These are phyloP conservation scores for Crithidia sp. DNA, from an alignment of 208 protist genomes.

Conservation along the genomic window DNA sequence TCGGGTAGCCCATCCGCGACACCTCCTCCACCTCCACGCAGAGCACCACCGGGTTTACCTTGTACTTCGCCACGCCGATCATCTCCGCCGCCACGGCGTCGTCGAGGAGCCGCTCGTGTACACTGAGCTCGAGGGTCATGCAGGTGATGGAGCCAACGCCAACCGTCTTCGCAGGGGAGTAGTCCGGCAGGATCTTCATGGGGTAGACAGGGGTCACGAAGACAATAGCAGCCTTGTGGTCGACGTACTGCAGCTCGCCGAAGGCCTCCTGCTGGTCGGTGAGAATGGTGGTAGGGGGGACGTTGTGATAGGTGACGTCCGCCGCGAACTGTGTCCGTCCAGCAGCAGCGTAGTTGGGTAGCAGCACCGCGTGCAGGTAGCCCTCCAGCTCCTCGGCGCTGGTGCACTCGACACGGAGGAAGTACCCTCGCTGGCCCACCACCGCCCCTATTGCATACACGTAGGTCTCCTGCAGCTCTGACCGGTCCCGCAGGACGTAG, in stretches of 20 bases:
- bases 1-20: constrained; percentile 83
- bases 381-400: constrained; percentile 76
- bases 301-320: constrained; percentile 75
- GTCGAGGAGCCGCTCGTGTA: constrained; percentile 83
- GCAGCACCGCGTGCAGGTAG: constrained; percentile 69
- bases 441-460: constrained; percentile 81
- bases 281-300: constrained; percentile 46
- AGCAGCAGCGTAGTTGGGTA: constrained; percentile 61
- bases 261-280: constrained; percentile 79
- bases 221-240: constrained; percentile 78
- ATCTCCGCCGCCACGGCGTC: constrained; percentile 77
- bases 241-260: constrained; percentile 84
- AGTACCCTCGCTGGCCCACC: constrained; percentile 77
- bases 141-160: constrained; percentile 89
- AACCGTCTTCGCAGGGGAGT: constrained; percentile 86
- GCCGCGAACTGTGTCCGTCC: constrained; percentile 67
- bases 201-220: constrained; percentile 85
- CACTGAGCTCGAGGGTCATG: constrained; percentile 86
- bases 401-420: constrained; percentile 67
- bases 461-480: constrained; percentile 60
- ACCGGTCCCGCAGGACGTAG: constrained; percentile 54
- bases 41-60: constrained; percentile 72
- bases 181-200: constrained; percentile 83
- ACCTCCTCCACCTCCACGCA: constrained; percentile 90
- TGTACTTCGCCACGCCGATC: constrained; percentile 81